Evolutionary conservation across 805 yeast genomes (phyloP).

Genomic region (Starmerella bombicola): DNA sequence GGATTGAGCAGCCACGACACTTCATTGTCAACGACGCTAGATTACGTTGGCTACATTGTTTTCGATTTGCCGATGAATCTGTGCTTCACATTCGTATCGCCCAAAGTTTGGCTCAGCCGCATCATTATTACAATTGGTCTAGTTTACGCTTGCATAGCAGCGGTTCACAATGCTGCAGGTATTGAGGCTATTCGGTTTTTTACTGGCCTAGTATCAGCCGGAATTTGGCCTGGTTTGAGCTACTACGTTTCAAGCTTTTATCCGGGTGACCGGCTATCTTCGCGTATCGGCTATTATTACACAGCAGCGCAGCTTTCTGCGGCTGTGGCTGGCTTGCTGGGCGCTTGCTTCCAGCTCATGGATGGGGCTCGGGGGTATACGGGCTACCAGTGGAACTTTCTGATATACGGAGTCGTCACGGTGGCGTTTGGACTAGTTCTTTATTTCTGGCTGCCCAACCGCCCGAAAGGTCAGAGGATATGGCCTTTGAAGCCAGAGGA

Average conservation of each 20-base stretch:
- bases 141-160: conserved; percentile 62
- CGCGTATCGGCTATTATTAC: conserved; percentile 74
- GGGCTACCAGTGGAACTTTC: conserved; percentile 82
- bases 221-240: conserved; percentile 84
- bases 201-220: conserved; percentile 69
- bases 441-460: conserved; percentile 78
- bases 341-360: conserved; percentile 80
- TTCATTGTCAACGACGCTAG: conserved; percentile 66
- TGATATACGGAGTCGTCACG: conserved; percentile 63
- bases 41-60: conserved; percentile 69
- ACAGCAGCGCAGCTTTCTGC: conserved; percentile 90
- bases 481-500: conserved; percentile 39
- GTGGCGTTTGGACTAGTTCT: conserved; percentile 49
- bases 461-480: conserved; percentile 36
- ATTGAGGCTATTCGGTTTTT: conserved; percentile 59
- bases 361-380: conserved; percentile 55
- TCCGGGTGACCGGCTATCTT: conserved; percentile 63
- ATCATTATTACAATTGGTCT: conserved; percentile 66
- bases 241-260: conserved; percentile 77
- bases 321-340: conserved; percentile 74
- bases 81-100: conserved; percentile 68
- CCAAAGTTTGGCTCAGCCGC: conserved; percentile 75
- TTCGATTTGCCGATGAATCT: conserved; percentile 85
- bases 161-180: conserved; percentile 44
- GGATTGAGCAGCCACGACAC: conserved; percentile 43